Evolutionary conservation across 2,329 filamentous ascomycete genomes (phyloP).

Genomic region (Rhynchosporium agropyri): DNA sequence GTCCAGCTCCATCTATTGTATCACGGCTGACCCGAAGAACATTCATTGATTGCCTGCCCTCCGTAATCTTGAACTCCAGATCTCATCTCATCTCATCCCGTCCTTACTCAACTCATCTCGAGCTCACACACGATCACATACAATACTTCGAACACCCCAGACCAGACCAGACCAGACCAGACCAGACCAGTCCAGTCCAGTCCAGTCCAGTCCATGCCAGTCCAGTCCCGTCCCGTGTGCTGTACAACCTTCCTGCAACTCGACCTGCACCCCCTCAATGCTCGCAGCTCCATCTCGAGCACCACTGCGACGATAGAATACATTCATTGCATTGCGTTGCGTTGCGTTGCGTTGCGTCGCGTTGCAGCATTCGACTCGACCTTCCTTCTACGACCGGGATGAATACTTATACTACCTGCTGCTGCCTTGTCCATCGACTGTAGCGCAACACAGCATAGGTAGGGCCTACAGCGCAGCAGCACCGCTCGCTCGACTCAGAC

Average conservation of each 20-base stretch:
- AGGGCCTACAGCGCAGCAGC: neutral
- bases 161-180: neutral
- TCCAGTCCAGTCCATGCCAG: neutral
- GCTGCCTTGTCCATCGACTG: conserved; percentile 17
- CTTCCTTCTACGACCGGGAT: conserved; percentile 14
- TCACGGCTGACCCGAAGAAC: no score
- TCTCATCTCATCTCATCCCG: no score
- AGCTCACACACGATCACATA: neutral
- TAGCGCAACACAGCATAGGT: conserved; percentile 24
- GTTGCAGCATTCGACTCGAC: neutral
- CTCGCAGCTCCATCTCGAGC: neutral
- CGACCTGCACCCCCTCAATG: conserved; percentile 10
- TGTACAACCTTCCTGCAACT: conserved; percentile 1
- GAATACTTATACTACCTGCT: conserved; percentile 8
- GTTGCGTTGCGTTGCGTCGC: neutral
- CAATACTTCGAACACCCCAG: neutral
- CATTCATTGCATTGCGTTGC: neutral
- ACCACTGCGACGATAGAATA: neutral
- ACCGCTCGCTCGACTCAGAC: neutral
- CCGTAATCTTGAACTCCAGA: no score
- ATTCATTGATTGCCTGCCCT: no score
- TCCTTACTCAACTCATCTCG: no score
- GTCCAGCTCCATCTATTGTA: no score
- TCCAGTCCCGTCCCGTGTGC: neutral
- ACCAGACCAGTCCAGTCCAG: neutral